Evolutionary conservation across 2,329 filamentous ascomycete genomes (phyloP), one percentile per base, ranked within the genome.

Genomic region (Ophiostoma sp.): DNA sequence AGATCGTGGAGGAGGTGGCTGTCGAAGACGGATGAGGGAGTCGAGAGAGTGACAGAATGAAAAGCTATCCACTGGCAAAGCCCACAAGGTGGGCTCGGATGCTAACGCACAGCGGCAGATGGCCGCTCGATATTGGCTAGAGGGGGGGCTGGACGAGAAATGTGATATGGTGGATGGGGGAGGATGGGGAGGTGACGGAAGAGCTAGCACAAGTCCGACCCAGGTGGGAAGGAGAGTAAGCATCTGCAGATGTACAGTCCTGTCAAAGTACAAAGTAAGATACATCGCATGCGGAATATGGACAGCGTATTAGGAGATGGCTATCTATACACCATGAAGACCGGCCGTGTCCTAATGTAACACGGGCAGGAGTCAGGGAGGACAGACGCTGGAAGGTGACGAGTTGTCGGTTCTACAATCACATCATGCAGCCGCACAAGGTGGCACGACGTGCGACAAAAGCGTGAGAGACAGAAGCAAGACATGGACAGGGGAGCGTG

Each of bases 81-180:
- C 27, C 27, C 27, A 27, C 27, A 27, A 27, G 27, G 47, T 52
- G 69, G 69, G 68, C 71, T 73, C 42, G 41, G 47, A 67, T 27
- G 69, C 63, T 72, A 74, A 73, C 49, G 73, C 74, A 72, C 77
- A 80, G 81, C 81, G 80, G 80, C 74, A 79, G 82, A 78, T 76
- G 75, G 77, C 74, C 76, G 76, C 77, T 78, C 79, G 78, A 84
- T 84, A 85, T 85, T 85, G 83, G 83, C 78, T 80, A 16, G 11
- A 9, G 36, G 18, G 27, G 27, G 80, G 75, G 63, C 55, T 41
- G 63, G 63, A 14, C 9, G n/a, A 60, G 8, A 27, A 44, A 45
- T 55, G n/a, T 55, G 49, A 55, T 27, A 55, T 55, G n/a, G 45
- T 1, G 12, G 14, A 14, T 55, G 3, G 47, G 5, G 6, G n/a